phyloP scores from a whole-genome alignment of 2,329 filamentous ascomycete species.

The Fusarium musae region DNA sequence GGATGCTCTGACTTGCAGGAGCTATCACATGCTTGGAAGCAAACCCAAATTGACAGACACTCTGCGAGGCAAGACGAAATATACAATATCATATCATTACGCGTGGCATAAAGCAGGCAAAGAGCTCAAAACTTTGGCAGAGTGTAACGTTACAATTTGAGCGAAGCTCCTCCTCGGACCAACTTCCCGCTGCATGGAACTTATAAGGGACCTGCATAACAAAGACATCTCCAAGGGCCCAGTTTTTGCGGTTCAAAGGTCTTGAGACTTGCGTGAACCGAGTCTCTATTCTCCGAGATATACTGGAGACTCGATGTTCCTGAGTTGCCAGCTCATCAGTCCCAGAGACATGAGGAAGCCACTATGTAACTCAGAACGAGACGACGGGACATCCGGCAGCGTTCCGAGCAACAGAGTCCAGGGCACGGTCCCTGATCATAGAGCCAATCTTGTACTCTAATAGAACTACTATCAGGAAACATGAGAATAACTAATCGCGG shows the following conservation, averaged over 20 bases:
- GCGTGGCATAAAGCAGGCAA: not conserved
- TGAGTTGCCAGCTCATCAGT: slow-evolving; percentile 3
- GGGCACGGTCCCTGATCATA: slow-evolving; percentile 8
- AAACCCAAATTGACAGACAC: not conserved
- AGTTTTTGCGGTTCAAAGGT: slow-evolving; percentile 7
- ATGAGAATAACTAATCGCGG: slow-evolving; percentile 5
- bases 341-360: not conserved
- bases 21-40: slow-evolving; percentile 5
- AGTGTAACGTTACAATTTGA: slow-evolving; percentile 24
- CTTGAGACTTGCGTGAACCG: slow-evolving; percentile 6
- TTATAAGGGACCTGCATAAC: slow-evolving; percentile 20
- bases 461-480: not conserved
- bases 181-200: slow-evolving; percentile 4
- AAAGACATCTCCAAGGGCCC: slow-evolving; percentile 2
- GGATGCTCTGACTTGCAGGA: not conserved
- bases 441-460: slow-evolving; percentile 6
- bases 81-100: slow-evolving; percentile 5
- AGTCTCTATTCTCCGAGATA: slow-evolving; percentile 6
- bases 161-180: slow-evolving; percentile 1
- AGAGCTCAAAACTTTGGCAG: not conserved
- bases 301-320: not conserved
- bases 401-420: not conserved
- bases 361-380: slow-evolving; percentile 7
- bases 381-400: slow-evolving; percentile 4
- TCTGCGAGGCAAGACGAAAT: not conserved